Base-by-base conservation (phyloP, 306 rosid genomes). In the Quercus berberidifolia region DNA sequence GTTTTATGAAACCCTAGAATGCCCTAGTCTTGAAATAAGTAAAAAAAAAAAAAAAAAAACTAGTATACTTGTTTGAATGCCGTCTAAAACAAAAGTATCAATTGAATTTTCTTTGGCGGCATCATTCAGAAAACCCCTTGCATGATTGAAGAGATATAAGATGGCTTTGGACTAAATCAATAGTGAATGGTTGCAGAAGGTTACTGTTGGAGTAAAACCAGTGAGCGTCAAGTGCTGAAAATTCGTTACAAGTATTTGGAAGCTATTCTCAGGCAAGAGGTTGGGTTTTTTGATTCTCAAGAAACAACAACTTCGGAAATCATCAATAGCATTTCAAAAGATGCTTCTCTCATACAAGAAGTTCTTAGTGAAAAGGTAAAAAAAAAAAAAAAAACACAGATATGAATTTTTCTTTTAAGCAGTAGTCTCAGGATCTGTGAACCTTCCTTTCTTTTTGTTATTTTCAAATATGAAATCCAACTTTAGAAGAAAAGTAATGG, bases 151-250 rank as follows among this genome's bases (percentile, higher is more conserved):
- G 70, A 64, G 46, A 17, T 6, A 30, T 23, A 31, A 67, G 72
- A 18, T 33, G 52, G 52, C 52, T 67, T 46, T 35, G 12, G 51
- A 21, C 23, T 80, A 41, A 35, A 54, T 74, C 19, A 35, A 11
- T 1, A 57, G 58, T 26, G 6, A 68, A 55, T 79, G 65, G 70
- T 75, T 80, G 87, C 89, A 95, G 99, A 95, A 81, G 99, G 99
- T 3, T 92, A 89, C 58, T 95, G 99, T 68, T 95, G 99, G 99
- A 92, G 99, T 82, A 95, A 92, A 90, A 95, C 98, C 23, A 93
- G 97, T 14, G 99, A 95, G 87, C 89, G 99, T 55, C 99, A 89
- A 54, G 94, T 92, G 49, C 75, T 91, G 82, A 90, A 84, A 83
- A 91, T 95, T 84, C 92, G 98, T 2, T 91, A 90, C 86, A 92